Conservation (phyloP, 1,139 yeast genomes). For the Lodderomyces beijingensis region DNA sequence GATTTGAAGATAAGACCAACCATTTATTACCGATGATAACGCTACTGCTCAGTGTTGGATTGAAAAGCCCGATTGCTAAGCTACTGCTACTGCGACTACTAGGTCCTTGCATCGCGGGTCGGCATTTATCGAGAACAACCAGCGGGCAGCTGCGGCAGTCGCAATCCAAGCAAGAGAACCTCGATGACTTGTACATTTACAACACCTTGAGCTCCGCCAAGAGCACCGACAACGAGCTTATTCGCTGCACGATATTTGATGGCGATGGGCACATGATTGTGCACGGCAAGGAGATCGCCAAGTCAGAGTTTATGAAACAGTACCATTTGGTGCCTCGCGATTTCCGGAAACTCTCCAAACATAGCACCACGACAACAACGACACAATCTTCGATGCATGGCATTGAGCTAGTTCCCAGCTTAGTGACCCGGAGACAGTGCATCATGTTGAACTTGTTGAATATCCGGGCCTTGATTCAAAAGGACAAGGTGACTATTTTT, state of each 20-base stretch:
- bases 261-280: slow-evolving; percentile 31
- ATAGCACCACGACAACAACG: slow-evolving; percentile 10
- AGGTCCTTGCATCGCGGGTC: too few relatives aligned
- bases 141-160: too few relatives aligned
- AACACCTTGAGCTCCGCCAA: slow-evolving; percentile 12
- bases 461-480: slow-evolving; percentile 38
- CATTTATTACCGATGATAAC: too few relatives aligned
- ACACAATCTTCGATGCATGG: slow-evolving; percentile 10
- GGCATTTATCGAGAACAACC: too few relatives aligned
- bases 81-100: too few relatives aligned
- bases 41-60: too few relatives aligned
- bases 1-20: too few relatives aligned
- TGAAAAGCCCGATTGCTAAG: too few relatives aligned
- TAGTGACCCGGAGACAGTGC: slow-evolving; percentile 33
- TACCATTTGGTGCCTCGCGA: slow-evolving; percentile 39
- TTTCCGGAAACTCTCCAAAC: slow-evolving; percentile 35
- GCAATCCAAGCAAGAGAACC: too few relatives aligned
- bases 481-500: slow-evolving; percentile 37
- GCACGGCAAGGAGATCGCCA: slow-evolving; percentile 37
- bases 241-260: slow-evolving; percentile 58
- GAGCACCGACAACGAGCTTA: slow-evolving; percentile 22
- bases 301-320: slow-evolving; percentile 33
- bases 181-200: slow-evolving; percentile 13
- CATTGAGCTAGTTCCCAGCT: slow-evolving; percentile 42
- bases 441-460: slow-evolving; percentile 39